These are phyloP conservation scores for Monilinia fructigena DNA, from an alignment of 2,329 filamentous ascomycete species.

Conservation along the genomic window DNA sequence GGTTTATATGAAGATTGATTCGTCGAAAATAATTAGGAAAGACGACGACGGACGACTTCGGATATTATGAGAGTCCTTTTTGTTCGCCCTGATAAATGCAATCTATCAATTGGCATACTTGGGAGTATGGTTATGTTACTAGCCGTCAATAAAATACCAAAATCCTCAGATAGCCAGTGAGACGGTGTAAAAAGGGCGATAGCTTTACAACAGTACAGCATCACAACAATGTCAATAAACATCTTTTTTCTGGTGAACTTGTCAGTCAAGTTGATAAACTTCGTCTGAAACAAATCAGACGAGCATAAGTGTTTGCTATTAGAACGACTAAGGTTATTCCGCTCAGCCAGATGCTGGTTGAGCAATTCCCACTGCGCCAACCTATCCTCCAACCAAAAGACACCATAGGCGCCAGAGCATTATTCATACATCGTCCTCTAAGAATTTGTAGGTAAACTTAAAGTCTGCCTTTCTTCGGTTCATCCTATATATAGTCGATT, in stretches of 20 bases:
- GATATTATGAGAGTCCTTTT: background rate
- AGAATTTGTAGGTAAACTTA: conserved; percentile 96
- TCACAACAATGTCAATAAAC: conserved; percentile 14
- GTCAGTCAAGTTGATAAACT: conserved; percentile 17
- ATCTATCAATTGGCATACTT: conserved; percentile 14
- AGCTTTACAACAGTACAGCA: background rate
- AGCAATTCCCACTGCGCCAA: conserved; percentile 56
- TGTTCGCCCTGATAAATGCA: conserved; percentile 1
- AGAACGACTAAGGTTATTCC: conserved; percentile 32
- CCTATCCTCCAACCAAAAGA: conserved; percentile 70
- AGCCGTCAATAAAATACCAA: background rate
- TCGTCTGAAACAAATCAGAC: conserved; percentile 30
- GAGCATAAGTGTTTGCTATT: conserved; percentile 37
- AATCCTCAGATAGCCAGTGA: background rate
- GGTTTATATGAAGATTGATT: background rate
- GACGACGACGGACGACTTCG: background rate
- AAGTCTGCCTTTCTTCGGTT: conserved; percentile 97
- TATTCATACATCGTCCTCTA: conserved; percentile 83
- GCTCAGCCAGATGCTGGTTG: conserved; percentile 61
- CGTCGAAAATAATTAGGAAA: background rate
- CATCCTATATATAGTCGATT: conserved; percentile 65
- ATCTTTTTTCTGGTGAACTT: background rate
- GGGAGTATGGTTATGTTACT: background rate
- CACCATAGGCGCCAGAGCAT: conserved; percentile 62
- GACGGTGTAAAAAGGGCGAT: background rate